Evolutionary conservation across 2,329 filamentous ascomycete genomes (phyloP), one percentile per base, ranked within the genome.

Genomic region (Cladophialophora immunda): DNA sequence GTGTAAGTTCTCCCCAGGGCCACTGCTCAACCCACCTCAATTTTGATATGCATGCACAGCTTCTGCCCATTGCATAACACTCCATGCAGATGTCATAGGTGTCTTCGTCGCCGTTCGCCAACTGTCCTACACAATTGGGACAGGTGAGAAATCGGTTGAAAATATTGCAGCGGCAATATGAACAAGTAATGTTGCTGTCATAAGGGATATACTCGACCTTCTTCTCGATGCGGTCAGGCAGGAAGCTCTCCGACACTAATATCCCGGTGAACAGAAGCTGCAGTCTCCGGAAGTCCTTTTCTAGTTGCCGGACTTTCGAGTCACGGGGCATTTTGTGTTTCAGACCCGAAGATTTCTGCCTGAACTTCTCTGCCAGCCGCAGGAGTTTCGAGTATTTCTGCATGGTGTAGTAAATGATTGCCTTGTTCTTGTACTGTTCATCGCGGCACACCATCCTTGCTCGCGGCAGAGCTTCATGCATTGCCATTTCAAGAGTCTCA

Each of bases 381-480:
- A 90, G 80, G 30, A 87, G 77, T 5, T 77, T 78, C 1, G 85
- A 86, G 76, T 98, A 98, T 74, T 93, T 95, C 11, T 90, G 82
- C 3, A 98, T 83, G 0, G 93, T 92, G 76, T 90, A 97, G 78
- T 94, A 97, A 53, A 97, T 85, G 65, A 98, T 97, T 4, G 94
- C 92, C 77, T 98, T 98, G 81, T 97, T 97, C 78, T 98, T 98
- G 83, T 99, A 99, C 78, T 98, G 94, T 77, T 99, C 95, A 72
- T 99, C 95, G 41, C 95, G 91, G 76, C 95, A 98, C 2, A 98
- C 94, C 72, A 97, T 87, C 13, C 93, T 88, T 9, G 94, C 92
- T 73, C 93, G 93, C 0, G 94, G 93, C 2, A 99, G 84, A 0
- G 94, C 93, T 80, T 98, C 95, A 66, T 89, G 86, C 22, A 98